phyloP scores from a whole-genome alignment of 2,329 filamentous ascomycete genomes.

The Aspergillus carbonarius region DNA sequence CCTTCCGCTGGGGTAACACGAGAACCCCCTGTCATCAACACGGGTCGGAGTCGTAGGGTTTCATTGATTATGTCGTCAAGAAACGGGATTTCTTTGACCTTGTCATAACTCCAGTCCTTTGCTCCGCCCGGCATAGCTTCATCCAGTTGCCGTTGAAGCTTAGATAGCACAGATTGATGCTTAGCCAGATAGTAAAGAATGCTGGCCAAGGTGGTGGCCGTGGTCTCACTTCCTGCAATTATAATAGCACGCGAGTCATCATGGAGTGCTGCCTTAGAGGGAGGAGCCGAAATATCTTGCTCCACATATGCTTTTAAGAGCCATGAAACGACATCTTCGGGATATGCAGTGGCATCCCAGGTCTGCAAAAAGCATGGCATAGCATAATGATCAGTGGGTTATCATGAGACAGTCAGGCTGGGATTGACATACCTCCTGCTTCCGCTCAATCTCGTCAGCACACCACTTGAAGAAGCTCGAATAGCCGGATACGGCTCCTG shows the following conservation, averaged over 20 bases:
- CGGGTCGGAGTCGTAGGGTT: constrained; percentile 8
- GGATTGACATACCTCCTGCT: background rate
- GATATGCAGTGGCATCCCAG: constrained; percentile 9
- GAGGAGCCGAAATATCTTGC: constrained; percentile 11
- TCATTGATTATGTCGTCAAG: constrained; percentile 25
- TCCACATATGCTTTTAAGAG: constrained; percentile 11
- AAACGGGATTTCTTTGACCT: background rate
- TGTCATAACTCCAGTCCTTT: constrained; percentile 5
- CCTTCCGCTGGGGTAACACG: constrained; percentile 12
- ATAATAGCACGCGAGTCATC: constrained; percentile 23
- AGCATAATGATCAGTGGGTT: background rate
- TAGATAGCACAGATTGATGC: background rate
- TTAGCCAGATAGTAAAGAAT: constrained; percentile 6
- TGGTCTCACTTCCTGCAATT: constrained; percentile 26
- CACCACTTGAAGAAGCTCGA: background rate
- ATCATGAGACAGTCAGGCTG: background rate
- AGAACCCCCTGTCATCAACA: constrained; percentile 3
- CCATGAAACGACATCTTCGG: constrained; percentile 20
- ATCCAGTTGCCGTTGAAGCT: constrained; percentile 9
- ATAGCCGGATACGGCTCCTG: background rate
- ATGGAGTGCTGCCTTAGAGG: constrained; percentile 9
- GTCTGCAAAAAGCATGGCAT: background rate
- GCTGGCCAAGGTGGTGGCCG: constrained; percentile 8
- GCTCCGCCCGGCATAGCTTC: background rate
- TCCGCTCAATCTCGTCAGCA: background rate